Percentiles rank a stretch among this genome's conserved stretches.
These are phyloP conservation scores for Pythium vanterpoolii DNA, from an alignment of 352 stramenopile genomes.

Conservation along the genomic window DNA sequence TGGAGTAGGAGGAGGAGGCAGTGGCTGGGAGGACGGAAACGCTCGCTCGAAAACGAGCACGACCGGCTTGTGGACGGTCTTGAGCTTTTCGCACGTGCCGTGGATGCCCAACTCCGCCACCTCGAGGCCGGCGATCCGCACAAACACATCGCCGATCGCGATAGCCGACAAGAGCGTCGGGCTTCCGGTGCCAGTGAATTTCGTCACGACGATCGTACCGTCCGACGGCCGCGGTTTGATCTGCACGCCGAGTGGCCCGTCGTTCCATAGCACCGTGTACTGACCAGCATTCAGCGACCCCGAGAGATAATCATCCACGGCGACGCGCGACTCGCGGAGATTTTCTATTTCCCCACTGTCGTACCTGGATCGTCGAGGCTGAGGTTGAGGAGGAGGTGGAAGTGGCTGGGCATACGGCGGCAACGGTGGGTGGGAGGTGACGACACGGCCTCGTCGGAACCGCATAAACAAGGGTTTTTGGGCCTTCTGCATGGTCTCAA, in stretches of 20 bases:
- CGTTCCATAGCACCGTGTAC: constrained; percentile 74
- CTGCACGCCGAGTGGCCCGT: constrained; percentile 77
- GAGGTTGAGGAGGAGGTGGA: too few species aligned
- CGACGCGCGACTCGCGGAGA: constrained; percentile 12
- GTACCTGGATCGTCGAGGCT: background rate
- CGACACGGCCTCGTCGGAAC: constrained; percentile 35
- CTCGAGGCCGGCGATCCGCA: constrained; percentile 67
- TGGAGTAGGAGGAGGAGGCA: background rate
- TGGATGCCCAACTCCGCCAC: constrained; percentile 67
- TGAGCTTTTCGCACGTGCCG: constrained; percentile 73
- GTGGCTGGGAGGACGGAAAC: constrained; percentile 1
- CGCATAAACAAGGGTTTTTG: constrained; percentile 76
- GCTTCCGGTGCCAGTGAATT: constrained; percentile 62
- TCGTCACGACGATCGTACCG: constrained; percentile 64
- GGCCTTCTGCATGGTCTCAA: constrained; percentile 67
- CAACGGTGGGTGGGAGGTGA: background rate
- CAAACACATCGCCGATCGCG: constrained; percentile 65
- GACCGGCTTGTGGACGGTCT: constrained; percentile 76
- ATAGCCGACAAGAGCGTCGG: constrained; percentile 53
- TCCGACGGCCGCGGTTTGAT: constrained; percentile 62
- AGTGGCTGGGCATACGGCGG: background rate
- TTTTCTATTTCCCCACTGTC: constrained; percentile 2
- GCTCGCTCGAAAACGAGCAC: constrained; percentile 68
- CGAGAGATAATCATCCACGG: constrained; percentile 2
- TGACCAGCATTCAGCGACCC: constrained; percentile 31